Conservation (phyloP, 441 rosid genomes). For the Brassica hybrid region DNA sequence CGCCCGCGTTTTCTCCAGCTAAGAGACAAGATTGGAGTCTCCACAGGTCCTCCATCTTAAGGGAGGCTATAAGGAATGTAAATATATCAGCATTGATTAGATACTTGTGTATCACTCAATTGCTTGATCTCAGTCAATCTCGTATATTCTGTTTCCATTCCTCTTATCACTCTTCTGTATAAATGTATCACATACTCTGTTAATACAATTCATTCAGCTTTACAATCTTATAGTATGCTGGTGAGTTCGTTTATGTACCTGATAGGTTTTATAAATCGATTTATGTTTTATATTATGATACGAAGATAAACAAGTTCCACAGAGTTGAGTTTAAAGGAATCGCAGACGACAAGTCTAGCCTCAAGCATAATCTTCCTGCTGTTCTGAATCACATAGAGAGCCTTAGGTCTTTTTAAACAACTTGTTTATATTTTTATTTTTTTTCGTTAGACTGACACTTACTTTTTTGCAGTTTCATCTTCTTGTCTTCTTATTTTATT, state of each 20-base stretch:
- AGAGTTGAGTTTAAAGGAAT: neutral
- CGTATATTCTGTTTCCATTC: too few species aligned
- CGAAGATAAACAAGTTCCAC: neutral
- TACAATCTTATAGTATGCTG: neutral
- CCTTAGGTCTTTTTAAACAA: neutral
- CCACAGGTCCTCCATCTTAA: neutral
- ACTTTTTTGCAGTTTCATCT: too few species aligned
- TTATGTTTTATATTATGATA: neutral
- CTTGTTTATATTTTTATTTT: too few species aligned
- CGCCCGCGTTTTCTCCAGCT: too few species aligned
- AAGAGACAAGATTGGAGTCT: neutral
- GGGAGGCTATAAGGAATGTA: neutral
- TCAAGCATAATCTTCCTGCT: neutral
- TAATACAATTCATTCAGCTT: too few species aligned
- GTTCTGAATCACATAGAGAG: neutral
- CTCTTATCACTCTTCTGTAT: too few species aligned
- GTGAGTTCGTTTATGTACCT: slow-evolving; percentile 4
- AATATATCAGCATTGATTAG: too few species aligned
- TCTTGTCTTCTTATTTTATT: too few species aligned
- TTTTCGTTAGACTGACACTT: neutral
- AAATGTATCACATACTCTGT: too few species aligned
- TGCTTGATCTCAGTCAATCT: too few species aligned
- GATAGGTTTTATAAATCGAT: neutral
- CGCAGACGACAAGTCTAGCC: neutral
- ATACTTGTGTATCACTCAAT: too few species aligned